Evolutionary conservation across 164 flowering plant genomes (phyloP), one percentile per base, ranked within the genome.

Genomic region (Santalum album): DNA sequence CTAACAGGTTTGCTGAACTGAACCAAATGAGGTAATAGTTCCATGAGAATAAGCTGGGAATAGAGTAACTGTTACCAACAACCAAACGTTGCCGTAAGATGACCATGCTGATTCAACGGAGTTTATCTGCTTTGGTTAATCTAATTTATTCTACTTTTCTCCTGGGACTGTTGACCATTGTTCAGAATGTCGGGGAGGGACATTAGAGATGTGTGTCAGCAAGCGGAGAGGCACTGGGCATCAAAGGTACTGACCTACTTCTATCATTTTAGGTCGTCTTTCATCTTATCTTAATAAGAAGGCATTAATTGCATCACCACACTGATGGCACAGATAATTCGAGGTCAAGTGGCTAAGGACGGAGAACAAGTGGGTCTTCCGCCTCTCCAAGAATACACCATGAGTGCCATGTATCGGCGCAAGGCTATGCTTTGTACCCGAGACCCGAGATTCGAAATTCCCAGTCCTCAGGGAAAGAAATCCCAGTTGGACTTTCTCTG

Each of bases 141-240:
- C n/a, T n/a, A 43, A 43, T 43, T 43, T 12, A 29, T 29, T 29
- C 34, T 29, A 29, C 34, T 29, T 4, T 29, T 29, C 34, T 29
- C 34, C 34, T 29, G 6, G 9, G 9, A 29, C 9, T 4, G 4
- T 29, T 29, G 34, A 29, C 4, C 34, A 29, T 29, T 29, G 3
- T 61, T 58, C 74, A 92, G 99, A 43, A 83, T 92, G 96, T 89
- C 97, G 2, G 99, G 99, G 45, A 73, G 99, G 59, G 96, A 92
- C 61, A 86, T 92, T 15, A 77, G 89, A 49, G 96, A 89, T 53
- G 78, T 86, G 1, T 92, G 98, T 52, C 98, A 84, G 62, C 94
- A 87, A 71, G 96, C 99, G 17, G 99, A 92, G 67, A 70, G 99
- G 15, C 79, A 68, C n/a, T 87, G 99, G 99, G 99, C 99, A 46